Conservation (phyloP, 139 green algal species). For the Zygnema cylindricum region DNA sequence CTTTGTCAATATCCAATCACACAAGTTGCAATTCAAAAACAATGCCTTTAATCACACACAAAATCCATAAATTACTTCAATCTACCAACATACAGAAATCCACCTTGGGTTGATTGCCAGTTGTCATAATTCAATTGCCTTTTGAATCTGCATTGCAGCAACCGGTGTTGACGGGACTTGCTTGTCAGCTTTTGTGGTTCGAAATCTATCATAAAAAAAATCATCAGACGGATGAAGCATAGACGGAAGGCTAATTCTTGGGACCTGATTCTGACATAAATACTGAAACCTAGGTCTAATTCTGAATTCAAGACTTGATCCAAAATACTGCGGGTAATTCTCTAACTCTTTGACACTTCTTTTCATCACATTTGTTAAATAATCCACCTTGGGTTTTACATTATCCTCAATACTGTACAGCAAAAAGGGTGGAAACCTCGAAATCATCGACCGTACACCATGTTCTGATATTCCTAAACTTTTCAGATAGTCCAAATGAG, state of each 20-base stretch:
- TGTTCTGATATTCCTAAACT: constrained; percentile 23
- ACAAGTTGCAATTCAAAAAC: no score
- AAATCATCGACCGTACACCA: constrained; percentile 1
- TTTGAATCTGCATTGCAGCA: neutral
- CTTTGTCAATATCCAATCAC: no score
- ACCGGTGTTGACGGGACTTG: neutral
- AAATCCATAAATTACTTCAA: no score
- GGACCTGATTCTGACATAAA: neutral
- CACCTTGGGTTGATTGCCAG: no score
- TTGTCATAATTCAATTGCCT: neutral
- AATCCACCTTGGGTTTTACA: constrained; percentile 39
- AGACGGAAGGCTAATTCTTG: neutral
- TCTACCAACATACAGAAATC: no score
- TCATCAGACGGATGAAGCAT: neutral
- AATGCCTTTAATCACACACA: no score
- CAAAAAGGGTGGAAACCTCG: constrained; percentile 29
- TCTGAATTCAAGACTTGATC: constrained; percentile 22
- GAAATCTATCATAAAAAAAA: constrained; percentile 3
- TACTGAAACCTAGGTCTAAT: constrained; percentile 25
- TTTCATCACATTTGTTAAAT: constrained; percentile 28
- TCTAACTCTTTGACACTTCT: constrained; percentile 21
- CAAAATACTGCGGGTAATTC: constrained; percentile 37
- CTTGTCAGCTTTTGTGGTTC: neutral
- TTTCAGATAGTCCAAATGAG: constrained; percentile 33
- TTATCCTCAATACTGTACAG: constrained; percentile 18